Base-by-base conservation (phyloP, 495 filamentous ascomycete species). In the Penicillium subrubescens region DNA sequence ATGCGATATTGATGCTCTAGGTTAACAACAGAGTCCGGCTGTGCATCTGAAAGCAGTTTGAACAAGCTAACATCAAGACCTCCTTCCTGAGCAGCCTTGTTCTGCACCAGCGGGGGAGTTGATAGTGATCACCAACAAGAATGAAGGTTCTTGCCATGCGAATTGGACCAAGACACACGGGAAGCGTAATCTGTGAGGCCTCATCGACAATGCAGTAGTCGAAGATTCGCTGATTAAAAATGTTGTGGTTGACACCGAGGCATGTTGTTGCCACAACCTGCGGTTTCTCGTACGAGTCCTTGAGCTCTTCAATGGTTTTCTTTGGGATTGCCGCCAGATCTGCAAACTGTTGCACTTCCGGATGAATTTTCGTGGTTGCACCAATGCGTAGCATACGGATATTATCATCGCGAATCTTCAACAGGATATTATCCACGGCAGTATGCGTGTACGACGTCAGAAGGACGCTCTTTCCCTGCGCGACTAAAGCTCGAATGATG, bases 181-280 rank as follows among this genome's bases (percentile, higher is more conserved):
- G 95, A 25, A 99, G 82, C 3, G 95, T 99, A 76, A 98, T 97
- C 71, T 99, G 95, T 8, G 93, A 97, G 0, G 95, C 95, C 76
- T 99, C 95, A 69, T 99, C 95, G 2, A 99, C 93, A 65, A 99
- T 97, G 68, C 95, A 99, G 73, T 97, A 97, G 77, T 99, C 95
- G 64, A 99, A 99, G 8, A 89, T 88, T 10, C 95, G 90, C 64
- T 93, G 89, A 61, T 83, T 89, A 80, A 99, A 98, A 44, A 99
- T 80, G 19, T 86, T 84, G 73, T 98, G 94, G 73, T 88, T 92
- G 70, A 97, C 89, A 3, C 93, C 92, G 19, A 99, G 83, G 68
- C 95, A 98, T 0, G 95, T 99, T 5, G 95, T 97, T 19, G 95
- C 95, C 10, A 99, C 95, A 43, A 99, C 86, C 11, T 90, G 91